A percentile compares a stretch with the other conserved stretches of the same genome.
phyloP scores from a whole-genome alignment of 2,329 filamentous ascomycete species.

The Falciphora oryzae region DNA sequence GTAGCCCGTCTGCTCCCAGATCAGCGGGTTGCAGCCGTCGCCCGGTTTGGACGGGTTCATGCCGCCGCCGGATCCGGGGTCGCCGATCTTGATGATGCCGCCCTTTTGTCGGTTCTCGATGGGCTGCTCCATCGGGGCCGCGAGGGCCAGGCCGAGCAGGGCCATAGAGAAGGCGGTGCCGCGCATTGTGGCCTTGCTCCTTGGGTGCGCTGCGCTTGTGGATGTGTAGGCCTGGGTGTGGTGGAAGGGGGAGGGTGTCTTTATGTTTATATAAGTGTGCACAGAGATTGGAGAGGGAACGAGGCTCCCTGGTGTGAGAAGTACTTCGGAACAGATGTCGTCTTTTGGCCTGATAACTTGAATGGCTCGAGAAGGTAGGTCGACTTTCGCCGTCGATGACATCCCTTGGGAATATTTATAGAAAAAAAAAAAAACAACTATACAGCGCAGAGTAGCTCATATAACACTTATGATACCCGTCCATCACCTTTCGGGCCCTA shows the following conservation, averaged over 20 bases:
- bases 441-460: background rate
- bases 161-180: conserved; percentile 1
- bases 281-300: too few species aligned
- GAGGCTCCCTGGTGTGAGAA: too few species aligned
- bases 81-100: background rate
- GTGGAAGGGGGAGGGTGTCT: background rate
- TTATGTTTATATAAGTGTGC: background rate
- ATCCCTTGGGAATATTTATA: background rate
- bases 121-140: conserved; percentile 5
- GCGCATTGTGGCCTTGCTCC: background rate
- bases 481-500: background rate
- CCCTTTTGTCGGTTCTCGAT: background rate
- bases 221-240: background rate
- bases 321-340: too few species aligned
- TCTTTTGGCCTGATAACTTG: too few species aligned
- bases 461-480: background rate
- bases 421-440: background rate
- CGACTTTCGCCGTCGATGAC: background rate
- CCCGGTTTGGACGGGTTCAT: background rate
- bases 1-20: conserved; percentile 7
- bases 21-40: background rate
- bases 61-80: background rate
- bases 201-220: background rate
- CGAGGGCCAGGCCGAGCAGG: conserved; percentile 6
- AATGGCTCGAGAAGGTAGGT: background rate